Conservation (phyloP, 1,284 basidiomycete genomes). For the Leccinum olivaceoglutinosum region DNA sequence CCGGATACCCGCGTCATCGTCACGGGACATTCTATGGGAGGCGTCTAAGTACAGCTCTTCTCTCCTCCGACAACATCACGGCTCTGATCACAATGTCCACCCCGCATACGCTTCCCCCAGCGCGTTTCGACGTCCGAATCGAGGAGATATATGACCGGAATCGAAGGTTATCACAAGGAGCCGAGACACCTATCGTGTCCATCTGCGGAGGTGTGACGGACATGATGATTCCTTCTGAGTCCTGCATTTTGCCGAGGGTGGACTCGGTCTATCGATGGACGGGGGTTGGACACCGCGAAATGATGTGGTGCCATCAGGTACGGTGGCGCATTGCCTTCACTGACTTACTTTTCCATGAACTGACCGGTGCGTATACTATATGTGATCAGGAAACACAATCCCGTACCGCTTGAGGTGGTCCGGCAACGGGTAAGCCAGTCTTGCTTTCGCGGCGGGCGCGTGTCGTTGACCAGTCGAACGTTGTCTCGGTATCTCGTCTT, state of each 20-base stretch:
- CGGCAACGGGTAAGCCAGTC: too few species aligned
- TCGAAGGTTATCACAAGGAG: constrained; percentile 31
- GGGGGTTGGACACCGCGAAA: constrained; percentile 91
- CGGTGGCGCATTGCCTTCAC: constrained; percentile 73
- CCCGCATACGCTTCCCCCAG: constrained; percentile 86
- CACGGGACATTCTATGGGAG: constrained; percentile 98
- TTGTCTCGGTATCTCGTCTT: too few species aligned
- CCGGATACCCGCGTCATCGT: constrained; percentile 62
- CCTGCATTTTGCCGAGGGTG: constrained; percentile 60
- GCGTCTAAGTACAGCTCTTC: constrained; percentile 75
- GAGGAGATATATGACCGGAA: constrained; percentile 65
- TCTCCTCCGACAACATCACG: constrained; percentile 62
- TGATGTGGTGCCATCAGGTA: constrained; percentile 99
- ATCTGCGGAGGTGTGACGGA: constrained; percentile 92
- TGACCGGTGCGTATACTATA: too few species aligned
- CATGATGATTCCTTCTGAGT: constrained; percentile 89
- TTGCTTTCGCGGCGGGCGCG: too few species aligned
- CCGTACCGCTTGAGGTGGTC: too few species aligned
- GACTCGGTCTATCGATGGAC: constrained; percentile 67
- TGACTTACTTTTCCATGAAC: too few species aligned
- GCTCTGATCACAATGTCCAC: constrained; percentile 93
- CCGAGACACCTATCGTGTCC: constrained; percentile 69
- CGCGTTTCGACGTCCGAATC: constrained; percentile 79
- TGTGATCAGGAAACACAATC: too few species aligned
- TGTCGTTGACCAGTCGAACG: too few species aligned